phyloP scores from a whole-genome alignment of 805 yeast species.

The Metschnikowia kunwiensis region DNA sequence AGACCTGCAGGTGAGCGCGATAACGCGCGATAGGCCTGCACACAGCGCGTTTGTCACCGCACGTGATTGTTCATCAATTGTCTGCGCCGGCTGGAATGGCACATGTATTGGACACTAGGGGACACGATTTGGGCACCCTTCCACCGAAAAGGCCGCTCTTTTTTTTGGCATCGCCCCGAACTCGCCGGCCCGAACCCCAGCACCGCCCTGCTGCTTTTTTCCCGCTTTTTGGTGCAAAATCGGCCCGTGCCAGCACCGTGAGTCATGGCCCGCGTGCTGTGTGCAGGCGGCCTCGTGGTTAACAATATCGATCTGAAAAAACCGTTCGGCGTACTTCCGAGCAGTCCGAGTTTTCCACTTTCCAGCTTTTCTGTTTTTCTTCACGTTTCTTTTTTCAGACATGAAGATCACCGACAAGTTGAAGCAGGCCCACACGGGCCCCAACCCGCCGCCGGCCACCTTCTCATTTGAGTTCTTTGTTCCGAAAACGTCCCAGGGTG shows the following conservation, averaged over 20 bases:
- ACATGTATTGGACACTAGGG: no score
- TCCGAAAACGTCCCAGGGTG: constrained; percentile 96
- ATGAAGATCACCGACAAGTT: constrained; percentile 45
- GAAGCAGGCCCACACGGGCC: constrained; percentile 37
- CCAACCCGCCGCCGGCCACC: constrained; percentile 54
- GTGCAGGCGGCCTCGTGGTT: constrained; percentile 7
- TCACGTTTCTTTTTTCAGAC: background rate
- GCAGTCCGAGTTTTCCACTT: no score
- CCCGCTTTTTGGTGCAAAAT: no score
- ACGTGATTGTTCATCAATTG: constrained; percentile 13
- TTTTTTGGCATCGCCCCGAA: no score
- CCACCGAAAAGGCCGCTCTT: no score
- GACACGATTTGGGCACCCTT: no score
- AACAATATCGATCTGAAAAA: constrained; percentile 8
- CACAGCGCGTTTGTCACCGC: constrained; percentile 7
- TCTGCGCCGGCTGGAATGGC: no score
- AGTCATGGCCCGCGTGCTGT: constrained; percentile 5
- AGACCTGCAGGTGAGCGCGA: no score
- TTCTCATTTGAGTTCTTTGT: constrained; percentile 96
- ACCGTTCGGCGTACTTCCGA: no score
- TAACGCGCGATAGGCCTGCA: constrained; percentile 12
- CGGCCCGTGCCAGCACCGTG: no score
- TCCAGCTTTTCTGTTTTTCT: background rate
- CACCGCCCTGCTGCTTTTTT: no score
- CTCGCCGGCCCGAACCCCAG: no score